Conservation (phyloP, 2,329 filamentous ascomycete genomes). For the Hymenoscyphus repandus region DNA sequence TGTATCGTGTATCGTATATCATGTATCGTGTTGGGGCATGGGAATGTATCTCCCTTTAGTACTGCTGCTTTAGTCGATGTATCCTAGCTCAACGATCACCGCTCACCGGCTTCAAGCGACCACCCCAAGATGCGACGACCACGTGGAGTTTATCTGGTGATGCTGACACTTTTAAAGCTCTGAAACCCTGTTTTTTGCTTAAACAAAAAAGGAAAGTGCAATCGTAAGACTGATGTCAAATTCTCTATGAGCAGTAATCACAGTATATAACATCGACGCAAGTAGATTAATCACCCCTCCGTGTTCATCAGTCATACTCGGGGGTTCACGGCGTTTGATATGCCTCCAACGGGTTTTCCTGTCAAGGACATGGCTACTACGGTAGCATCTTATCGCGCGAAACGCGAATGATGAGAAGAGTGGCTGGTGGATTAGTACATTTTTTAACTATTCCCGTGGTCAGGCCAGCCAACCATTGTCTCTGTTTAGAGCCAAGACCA, state of each 20-base stretch:
- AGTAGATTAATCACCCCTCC: too few relatives aligned
- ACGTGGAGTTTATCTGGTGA: not conserved
- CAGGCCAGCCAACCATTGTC: slow-evolving; percentile 9
- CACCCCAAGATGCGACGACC: not conserved
- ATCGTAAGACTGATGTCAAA: too few relatives aligned
- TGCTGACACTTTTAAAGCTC: not conserved
- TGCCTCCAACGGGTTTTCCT: too few relatives aligned
- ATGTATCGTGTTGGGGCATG: not conserved
- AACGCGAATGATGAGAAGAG: slow-evolving; percentile 3
- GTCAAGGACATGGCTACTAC: too few relatives aligned
- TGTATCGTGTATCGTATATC: not conserved
- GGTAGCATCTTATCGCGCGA: slow-evolving; percentile 2
- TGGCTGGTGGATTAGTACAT: slow-evolving; percentile 9
- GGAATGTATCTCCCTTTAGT: not conserved
- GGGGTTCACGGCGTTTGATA: too few relatives aligned
- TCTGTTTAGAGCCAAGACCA: too few relatives aligned
- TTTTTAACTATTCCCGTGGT: slow-evolving; percentile 1
- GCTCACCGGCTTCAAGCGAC: not conserved
- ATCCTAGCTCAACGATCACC: not conserved
- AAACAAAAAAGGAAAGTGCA: not conserved
- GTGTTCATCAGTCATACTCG: not conserved
- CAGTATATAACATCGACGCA: too few relatives aligned
- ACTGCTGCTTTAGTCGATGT: not conserved
- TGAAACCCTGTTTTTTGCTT: not conserved
- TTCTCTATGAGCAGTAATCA: too few relatives aligned